Evolutionary conservation across 148 eudicot genomes (phyloP).

Genomic region (Amaranthus cruentus): DNA sequence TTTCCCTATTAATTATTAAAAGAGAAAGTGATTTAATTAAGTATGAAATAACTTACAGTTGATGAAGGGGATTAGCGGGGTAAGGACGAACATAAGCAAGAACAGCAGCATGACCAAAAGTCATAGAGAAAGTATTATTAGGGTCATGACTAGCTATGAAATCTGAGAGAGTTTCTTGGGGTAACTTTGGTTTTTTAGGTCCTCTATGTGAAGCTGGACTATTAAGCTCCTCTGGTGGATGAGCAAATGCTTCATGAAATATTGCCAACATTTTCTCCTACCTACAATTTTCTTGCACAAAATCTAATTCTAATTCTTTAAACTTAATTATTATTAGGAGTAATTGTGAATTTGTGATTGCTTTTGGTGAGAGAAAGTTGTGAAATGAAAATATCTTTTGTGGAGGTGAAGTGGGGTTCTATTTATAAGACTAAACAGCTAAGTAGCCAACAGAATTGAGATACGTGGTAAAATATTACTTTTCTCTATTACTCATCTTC

Average conservation of each 20-base stretch:
- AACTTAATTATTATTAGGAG: slow-evolving; percentile 7
- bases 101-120: slow-evolving; percentile 64
- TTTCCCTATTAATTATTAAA: too few relatives aligned
- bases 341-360: too few relatives aligned
- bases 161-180: slow-evolving; percentile 61
- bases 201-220: slow-evolving; percentile 58
- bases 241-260: slow-evolving; percentile 82
- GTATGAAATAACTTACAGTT: slow-evolving; percentile 31
- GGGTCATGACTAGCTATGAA: slow-evolving; percentile 48
- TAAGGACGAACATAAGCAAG: slow-evolving; percentile 65
- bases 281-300: not conserved
- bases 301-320: not conserved
- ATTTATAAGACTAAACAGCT: not conserved
- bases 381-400: not conserved
- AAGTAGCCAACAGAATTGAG: not conserved
- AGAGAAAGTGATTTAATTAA: too few relatives aligned
- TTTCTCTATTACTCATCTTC: too few relatives aligned
- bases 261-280: slow-evolving; percentile 62
- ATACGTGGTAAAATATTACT: not conserved
- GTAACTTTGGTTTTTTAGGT: slow-evolving; percentile 50
- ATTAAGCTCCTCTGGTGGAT: slow-evolving; percentile 90
- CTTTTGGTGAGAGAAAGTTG: not conserved
- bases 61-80: slow-evolving; percentile 26
- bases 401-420: not conserved
- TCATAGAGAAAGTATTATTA: slow-evolving; percentile 48